These are phyloP conservation scores for Leishmania guyanensis DNA, from an alignment of 208 protist genomes.

Conservation along the genomic window DNA sequence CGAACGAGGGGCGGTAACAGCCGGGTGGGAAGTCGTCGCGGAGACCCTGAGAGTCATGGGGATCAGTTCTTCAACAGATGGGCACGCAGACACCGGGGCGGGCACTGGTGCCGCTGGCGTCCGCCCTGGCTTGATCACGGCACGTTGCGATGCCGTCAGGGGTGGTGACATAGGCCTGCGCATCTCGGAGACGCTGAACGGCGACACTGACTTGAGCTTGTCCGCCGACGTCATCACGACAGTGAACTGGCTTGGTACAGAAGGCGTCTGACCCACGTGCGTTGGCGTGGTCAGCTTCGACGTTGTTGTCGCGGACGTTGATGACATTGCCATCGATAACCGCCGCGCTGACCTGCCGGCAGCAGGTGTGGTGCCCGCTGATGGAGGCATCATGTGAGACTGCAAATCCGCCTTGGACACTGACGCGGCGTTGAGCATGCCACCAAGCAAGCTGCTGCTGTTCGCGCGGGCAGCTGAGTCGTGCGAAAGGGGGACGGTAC, in stretches of 20 bases:
- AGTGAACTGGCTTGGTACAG: conserved; percentile 1
- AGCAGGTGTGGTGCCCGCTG: background rate
- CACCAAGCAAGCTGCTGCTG: conserved; percentile 10
- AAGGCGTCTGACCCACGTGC: background rate
- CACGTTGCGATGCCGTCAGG: conserved; percentile 12
- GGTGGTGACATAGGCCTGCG: conserved; percentile 3
- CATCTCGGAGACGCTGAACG: conserved; percentile 10
- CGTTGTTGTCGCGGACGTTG: background rate
- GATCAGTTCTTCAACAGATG: background rate
- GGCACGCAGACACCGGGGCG: background rate
- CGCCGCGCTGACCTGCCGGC: background rate
- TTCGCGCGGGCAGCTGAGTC: conserved; percentile 10
- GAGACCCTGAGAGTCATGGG: background rate
- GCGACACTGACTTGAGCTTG: conserved; percentile 10
- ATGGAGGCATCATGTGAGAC: background rate
- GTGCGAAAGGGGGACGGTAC: conserved; percentile 15
- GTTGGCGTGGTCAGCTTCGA: background rate
- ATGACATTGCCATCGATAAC: background rate
- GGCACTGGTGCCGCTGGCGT: background rate
- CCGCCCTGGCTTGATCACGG: background rate
- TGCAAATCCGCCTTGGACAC: background rate
- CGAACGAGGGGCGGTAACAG: conserved; percentile 1
- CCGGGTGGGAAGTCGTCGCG: background rate
- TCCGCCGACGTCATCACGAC: conserved; percentile 3
- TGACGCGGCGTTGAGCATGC: background rate